phyloP scores from a whole-genome alignment of 2,329 filamentous ascomycete species.

The Acrodontium crateriforme region DNA sequence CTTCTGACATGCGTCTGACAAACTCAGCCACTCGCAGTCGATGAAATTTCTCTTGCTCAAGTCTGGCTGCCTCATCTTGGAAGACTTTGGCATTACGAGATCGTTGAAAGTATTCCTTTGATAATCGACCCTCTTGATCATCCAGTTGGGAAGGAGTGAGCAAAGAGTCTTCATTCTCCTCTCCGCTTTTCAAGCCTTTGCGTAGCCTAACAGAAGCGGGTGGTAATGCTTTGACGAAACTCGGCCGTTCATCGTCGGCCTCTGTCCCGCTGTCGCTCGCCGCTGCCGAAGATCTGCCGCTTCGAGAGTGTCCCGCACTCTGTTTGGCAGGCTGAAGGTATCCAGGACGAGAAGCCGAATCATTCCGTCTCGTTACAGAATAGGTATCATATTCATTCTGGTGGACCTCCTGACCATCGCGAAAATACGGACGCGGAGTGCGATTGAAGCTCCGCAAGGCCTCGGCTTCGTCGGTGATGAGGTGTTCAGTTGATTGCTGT shows the following conservation, averaged over 20 bases:
- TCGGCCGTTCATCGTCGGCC: constrained; percentile 74
- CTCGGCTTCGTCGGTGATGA: constrained; percentile 8
- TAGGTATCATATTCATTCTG: constrained; percentile 7
- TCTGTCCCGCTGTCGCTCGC: constrained; percentile 87
- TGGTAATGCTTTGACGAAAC: constrained; percentile 66
- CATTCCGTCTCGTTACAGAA: constrained; percentile 7
- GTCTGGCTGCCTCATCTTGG: constrained; percentile 28
- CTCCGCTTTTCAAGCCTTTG: constrained; percentile 58
- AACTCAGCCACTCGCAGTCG: constrained; percentile 85
- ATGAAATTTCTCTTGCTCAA: constrained; percentile 48
- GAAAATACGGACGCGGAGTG: constrained; percentile 17
- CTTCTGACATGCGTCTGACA: constrained; percentile 49
- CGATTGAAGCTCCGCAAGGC: constrained; percentile 8
- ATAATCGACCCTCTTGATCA: constrained; percentile 29
- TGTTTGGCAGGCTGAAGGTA: constrained; percentile 3
- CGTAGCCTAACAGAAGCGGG: constrained; percentile 58
- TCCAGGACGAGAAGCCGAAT: constrained; percentile 9
- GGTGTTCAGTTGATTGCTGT: background rate
- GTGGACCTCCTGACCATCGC: constrained; percentile 12
- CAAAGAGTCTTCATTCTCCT: constrained; percentile 27
- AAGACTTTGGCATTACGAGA: constrained; percentile 20
- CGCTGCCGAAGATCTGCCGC: constrained; percentile 33
- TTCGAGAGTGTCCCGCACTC: constrained; percentile 9
- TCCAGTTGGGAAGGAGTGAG: constrained; percentile 35
- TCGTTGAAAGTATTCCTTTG: constrained; percentile 24